Evolutionary conservation across 2,329 filamentous ascomycete genomes (phyloP), one percentile per base, ranked within the genome.

Genomic region (Epicoccum nigrum): DNA sequence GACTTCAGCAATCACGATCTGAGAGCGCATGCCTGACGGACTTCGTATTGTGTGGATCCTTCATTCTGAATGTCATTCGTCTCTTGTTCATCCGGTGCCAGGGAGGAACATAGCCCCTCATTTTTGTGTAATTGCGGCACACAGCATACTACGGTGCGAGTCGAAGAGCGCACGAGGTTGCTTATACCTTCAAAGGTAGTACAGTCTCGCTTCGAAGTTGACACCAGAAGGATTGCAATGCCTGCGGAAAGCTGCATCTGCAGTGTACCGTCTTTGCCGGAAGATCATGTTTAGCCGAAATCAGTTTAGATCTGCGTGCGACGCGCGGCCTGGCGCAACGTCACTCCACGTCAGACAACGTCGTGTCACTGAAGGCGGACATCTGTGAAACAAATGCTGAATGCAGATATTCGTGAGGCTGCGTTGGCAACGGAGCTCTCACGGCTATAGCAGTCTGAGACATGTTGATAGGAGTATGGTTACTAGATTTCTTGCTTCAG

Each of bases 301-400:
- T 1, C 38, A 33, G 49, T 27, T 19, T 39, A 47, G 49, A 52
- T 47, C 21, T 23, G n/a, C 32, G 28, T 15, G n/a, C n/a, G 49
- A 52, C 49, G 49, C 49, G 49, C 49, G 49, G 38, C 49, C 32
- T 43, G 43, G 32, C 17, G 23, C 42, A 30, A 30, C 28, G 28
- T 16, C 12, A 51, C 32, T 9, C 46, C 42, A 52, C 38, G 49
- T 52, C 49, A 52, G 43, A 35, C 28, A 4, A 43, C 8, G 42
- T 7, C 41, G 30, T 19, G 15, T 34, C 25, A 31, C n/a, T 28
- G 28, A 17, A 31, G 20, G 16, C 13, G 21, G 34, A 21, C 17
- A 32, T 42, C 16, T 21, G 30, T 37, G 31, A 46, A 46, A 46
- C 37, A 19, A 28, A 12, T 5, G 19, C 25, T 33, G 20, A 35